These are phyloP conservation scores for Colletotrichum orchidophilum DNA, from an alignment of 2,329 filamentous ascomycete genomes.

Conservation along the genomic window DNA sequence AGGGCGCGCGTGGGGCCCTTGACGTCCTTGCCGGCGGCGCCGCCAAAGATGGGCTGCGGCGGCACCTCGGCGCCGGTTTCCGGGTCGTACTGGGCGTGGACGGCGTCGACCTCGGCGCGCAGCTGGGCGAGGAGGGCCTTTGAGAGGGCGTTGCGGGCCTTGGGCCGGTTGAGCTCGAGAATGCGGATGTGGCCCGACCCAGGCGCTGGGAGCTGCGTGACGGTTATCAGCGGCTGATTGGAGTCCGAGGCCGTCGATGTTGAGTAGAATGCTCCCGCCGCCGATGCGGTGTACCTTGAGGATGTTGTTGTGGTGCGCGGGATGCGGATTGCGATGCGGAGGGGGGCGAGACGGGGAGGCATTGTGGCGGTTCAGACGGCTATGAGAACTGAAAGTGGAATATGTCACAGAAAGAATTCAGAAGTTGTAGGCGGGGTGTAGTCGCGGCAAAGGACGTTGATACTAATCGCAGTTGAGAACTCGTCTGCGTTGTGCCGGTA, in stretches of 20 bases:
- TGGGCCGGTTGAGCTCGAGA: constrained; percentile 85
- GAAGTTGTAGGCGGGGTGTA: not conserved
- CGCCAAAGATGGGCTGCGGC: constrained; percentile 51
- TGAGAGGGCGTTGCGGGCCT: constrained; percentile 91
- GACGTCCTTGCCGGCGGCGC: constrained; percentile 53
- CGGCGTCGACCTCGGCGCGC: constrained; percentile 74
- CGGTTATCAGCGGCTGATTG: constrained; percentile 67
- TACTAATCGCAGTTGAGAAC: not conserved
- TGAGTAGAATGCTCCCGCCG: constrained; percentile 47
- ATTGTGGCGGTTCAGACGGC: constrained; percentile 36
- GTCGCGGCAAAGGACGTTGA: not conserved
- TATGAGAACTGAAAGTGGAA: not conserved
- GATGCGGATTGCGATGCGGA: constrained; percentile 35
- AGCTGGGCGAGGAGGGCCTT: constrained; percentile 78
- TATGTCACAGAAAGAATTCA: not conserved
- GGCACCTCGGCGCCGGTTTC: constrained; percentile 62
- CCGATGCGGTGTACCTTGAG: not conserved
- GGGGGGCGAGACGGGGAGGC: constrained; percentile 42
- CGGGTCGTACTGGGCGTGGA: constrained; percentile 70
- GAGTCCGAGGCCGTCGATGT: constrained; percentile 51
- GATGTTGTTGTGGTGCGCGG: constrained; percentile 22
- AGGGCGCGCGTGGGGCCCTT: constrained; percentile 78
- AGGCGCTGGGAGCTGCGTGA: constrained; percentile 79
- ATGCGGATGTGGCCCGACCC: constrained; percentile 86
- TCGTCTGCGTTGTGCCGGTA: not conserved